Evolutionary conservation across 2,329 filamentous ascomycete genomes (phyloP), one percentile per base, ranked within the genome.

Genomic region (Colletotrichum acutatum): DNA sequence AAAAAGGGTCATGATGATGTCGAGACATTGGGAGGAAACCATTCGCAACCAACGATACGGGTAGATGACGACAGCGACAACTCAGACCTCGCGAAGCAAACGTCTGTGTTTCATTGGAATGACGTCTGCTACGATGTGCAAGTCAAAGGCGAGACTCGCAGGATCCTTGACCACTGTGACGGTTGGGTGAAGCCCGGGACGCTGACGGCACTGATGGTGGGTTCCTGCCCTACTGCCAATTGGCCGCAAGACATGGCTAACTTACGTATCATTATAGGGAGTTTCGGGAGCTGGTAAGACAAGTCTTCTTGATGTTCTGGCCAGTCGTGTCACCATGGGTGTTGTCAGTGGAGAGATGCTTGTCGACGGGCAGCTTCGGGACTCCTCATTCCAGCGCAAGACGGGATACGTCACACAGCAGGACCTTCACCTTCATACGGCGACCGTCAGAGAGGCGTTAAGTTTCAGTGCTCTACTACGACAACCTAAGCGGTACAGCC

Each of bases 141-240:
- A 75, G 91, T 93, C 79, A 73, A 73, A 30, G 93, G 93, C 79
- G 87, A 92, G 73, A 80, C 84, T 8, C 86, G 91, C 24, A 87
- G 90, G 52, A 90, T 94, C 77, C 81, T 93, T 54, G 89, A 93
- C 71, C 85, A 92, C 68, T 90, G 93, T 11, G 89, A 92, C 77
- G 91, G 91, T 22, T 93, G 90, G 89, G 90, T 93, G 74, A 92
- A 92, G 79, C 91, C 91, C 12, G 91, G 91, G 68, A 92, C 90
- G 49, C 81, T 92, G 61, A 93, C 91, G 28, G 91, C 90, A 26
- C 84, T 92, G 1, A 92, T 92, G 91, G 89, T 74, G 16, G 49
- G 91, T 82, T 90, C 90, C 12, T 90, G 3, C 88, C 61, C 90
- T 90, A 77, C 90, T 53, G 90, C 90, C 66, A 92, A 92, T 14